Evolutionary conservation across 2,329 filamentous ascomycete species (phyloP).

Genomic region (Epichloe scottii): DNA sequence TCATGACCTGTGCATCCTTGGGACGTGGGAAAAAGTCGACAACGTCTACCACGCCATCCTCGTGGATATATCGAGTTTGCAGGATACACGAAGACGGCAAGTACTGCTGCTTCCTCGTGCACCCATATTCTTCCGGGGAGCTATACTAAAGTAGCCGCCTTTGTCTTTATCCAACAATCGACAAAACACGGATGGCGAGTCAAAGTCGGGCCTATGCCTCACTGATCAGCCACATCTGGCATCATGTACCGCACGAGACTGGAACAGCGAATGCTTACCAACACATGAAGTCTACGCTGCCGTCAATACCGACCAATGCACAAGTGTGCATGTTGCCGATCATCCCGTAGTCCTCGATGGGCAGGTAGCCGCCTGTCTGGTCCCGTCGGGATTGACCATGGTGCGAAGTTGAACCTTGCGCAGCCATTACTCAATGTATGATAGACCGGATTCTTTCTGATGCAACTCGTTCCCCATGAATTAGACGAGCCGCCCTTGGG

Average conservation of each 20-base stretch:
- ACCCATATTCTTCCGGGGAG: constrained; percentile 38
- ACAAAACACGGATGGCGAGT: constrained; percentile 65
- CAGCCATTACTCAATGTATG: constrained; percentile 16
- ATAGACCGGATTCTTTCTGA: too few species aligned
- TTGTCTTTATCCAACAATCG: constrained; percentile 62
- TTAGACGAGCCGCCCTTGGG: background rate
- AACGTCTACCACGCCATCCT: constrained; percentile 60
- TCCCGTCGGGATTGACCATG: constrained; percentile 19
- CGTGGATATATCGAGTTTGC: constrained; percentile 65
- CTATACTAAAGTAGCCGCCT: constrained; percentile 60
- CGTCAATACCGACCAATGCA: constrained; percentile 61
- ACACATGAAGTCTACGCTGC: constrained; percentile 67
- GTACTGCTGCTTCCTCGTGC: constrained; percentile 67
- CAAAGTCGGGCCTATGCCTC: constrained; percentile 55
- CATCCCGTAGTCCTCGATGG: constrained; percentile 67
- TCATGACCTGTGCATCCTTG: constrained; percentile 41
- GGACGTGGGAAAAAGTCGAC: constrained; percentile 67
- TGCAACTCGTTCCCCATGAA: too few species aligned
- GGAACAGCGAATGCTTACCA: constrained; percentile 35
- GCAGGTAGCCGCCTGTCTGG: constrained; percentile 37
- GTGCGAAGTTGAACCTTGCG: constrained; percentile 19
- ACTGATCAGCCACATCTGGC: background rate
- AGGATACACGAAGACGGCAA: constrained; percentile 63
- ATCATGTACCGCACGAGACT: background rate
- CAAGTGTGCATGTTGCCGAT: constrained; percentile 74